Evolutionary conservation across 1,139 yeast genomes (phyloP), one percentile per base, ranked within the genome.

Genomic region (Blastobotrys serpentis): DNA sequence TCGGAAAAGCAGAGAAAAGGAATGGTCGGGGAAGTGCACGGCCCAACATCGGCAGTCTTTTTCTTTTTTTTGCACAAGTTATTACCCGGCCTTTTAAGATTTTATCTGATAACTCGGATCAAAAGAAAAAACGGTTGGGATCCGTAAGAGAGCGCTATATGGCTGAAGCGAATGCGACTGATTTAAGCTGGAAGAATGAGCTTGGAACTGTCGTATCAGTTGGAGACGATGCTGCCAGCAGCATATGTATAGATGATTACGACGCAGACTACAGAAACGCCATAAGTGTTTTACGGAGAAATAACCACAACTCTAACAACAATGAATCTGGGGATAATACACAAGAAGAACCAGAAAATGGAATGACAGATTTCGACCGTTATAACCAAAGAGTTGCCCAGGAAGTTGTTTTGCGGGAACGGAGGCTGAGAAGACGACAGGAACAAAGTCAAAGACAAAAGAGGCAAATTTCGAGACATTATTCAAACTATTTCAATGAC

Each of bases 321-420:
- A n/a, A n/a, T n/a, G n/a, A n/a, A n/a, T n/a, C n/a, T n/a, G n/a
- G n/a, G n/a, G n/a, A n/a, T n/a, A n/a, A n/a, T n/a, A n/a, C n/a
- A n/a, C n/a, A n/a, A n/a, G n/a, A 46, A n/a, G 47, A 30, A 21
- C 18, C 50, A 16, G 39, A 44, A n/a, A 49, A 46, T 1, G 55
- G 54, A 1, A 46, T 59, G 6, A 57, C 64, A 2, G 78, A 74
- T 43, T 74, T 72, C 53, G 72, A 69, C 19, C 60, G 57, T 19
- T 74, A 72, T 52, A 68, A 68, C 40, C 63, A 57, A 13, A 54
- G 63, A 23, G 60, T 72, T 0, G 66, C 67, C 16, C 56, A 64
- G 29, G 74, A 71, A 36, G 64, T 71, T n/a, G 55, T 60, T 14
- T 54, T 70, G 5, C 57, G 60, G 43, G 62, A 60, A 34, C 62